Conservation (phyloP, 257 asterid species). For the Capsicum pubescens region DNA sequence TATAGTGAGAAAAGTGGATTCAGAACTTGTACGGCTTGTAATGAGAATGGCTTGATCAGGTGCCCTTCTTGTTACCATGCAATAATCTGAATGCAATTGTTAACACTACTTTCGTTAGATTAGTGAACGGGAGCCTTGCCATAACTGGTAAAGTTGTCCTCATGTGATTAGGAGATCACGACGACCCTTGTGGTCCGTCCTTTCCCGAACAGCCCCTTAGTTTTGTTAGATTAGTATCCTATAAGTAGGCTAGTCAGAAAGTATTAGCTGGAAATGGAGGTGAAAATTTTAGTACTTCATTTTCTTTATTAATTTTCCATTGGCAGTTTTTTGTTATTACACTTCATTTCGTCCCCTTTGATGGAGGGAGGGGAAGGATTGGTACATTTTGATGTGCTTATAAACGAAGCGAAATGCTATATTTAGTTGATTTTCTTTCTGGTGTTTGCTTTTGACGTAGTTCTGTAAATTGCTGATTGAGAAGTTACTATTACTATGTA, state of each 20-base stretch:
- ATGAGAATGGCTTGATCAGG: conserved; percentile 91
- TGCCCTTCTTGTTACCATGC: conserved; percentile 85
- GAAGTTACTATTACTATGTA: not conserved
- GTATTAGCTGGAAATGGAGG: conserved; percentile 21
- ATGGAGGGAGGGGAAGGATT: not conserved
- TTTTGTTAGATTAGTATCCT: not conserved
- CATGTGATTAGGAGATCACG: no score
- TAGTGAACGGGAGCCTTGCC: no score
- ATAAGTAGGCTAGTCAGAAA: not conserved
- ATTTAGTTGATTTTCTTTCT: conserved; percentile 6
- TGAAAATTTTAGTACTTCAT: conserved; percentile 10
- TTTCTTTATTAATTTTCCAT: not conserved
- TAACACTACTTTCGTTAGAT: conserved; percentile 16
- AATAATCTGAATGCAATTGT: conserved; percentile 38
- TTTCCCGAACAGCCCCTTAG: no score
- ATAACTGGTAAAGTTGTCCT: no score
- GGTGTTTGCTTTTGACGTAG: conserved; percentile 18
- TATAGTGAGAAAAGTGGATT: conserved; percentile 76
- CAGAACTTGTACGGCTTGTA: conserved; percentile 79
- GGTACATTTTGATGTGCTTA: not conserved
- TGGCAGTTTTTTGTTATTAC: not conserved
- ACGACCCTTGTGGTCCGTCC: no score
- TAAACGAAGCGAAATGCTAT: not conserved
- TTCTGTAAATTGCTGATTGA: conserved; percentile 17
- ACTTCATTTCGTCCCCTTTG: not conserved